Base-by-base conservation (phyloP, 768 basidiomycete genomes). In the Paxillus involutus region DNA sequence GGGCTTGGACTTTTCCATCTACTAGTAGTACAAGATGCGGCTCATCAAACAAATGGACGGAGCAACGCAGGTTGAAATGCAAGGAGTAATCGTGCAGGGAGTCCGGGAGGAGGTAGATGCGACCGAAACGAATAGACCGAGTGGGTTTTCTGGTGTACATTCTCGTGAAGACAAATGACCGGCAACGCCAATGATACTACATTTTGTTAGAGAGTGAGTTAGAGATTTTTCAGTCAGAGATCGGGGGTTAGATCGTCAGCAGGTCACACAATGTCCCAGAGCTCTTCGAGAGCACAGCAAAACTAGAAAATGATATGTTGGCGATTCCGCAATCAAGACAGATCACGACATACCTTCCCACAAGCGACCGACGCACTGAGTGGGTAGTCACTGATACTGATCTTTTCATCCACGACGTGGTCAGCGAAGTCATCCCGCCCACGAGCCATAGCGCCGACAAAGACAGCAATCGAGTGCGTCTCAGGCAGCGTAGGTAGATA, bases 401-500 rank as follows among this genome's bases (percentile, higher is more conserved):
- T 94, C 76, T 99, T 99, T 73, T 96, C 87, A 67, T 99, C 97
- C 0, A 98, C 90, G 60, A 90, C 77, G 21, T 83, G 88, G 72
- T 99, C 97, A 13, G 97, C 97, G 75, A 99, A 99, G 74, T 96
- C 92, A 61, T 99, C 97, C 47, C 82, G 85, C 11, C 96, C 96
- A 53, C 96, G 80, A 6, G 96, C 96, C 96, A 99, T 99, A 19
- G 96, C 97, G 46, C 96, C 96, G 52, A 99, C 94, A 62, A 98
- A 97, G 51, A 99, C 90, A 16, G 93, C 94, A 50, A 99, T 75
- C 36, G 88, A 88, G 63, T 98, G 93, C 5, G 91, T 90, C 51
- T 87, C 80, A 0, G 95, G 94, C 6, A 98, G 73, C 0, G 86
- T 91, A 0, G 87, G 87, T 43, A 99, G 76, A 75, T 92, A 98